Evolutionary conservation across 306 rosid genomes (phyloP).

Genomic region (Urtica urens): DNA sequence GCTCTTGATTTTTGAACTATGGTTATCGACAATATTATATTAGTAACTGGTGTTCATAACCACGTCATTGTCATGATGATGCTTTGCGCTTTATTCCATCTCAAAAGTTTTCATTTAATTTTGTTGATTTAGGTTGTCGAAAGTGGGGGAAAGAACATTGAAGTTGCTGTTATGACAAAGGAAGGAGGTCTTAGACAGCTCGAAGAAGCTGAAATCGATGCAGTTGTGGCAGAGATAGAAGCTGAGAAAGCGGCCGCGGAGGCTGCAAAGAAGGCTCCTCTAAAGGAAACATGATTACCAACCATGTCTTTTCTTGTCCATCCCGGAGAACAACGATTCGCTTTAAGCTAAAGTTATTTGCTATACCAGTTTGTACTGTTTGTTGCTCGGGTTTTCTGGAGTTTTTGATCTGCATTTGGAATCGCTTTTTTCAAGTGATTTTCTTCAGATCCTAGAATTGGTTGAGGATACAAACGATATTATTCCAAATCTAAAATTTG

Average conservation of each 20-base stretch:
- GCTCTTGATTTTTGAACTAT: too few species aligned
- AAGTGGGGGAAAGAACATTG: conserved; percentile 98
- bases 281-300: conserved; percentile 54
- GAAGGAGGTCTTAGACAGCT: conserved; percentile 74
- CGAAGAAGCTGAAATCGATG: conserved; percentile 96
- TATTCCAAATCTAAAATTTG: not conserved
- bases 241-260: conserved; percentile 95
- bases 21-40: too few species aligned
- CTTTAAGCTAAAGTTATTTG: not conserved
- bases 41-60: too few species aligned
- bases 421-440: conserved; percentile 5
- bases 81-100: too few species aligned
- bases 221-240: conserved; percentile 83
- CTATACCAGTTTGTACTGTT: not conserved
- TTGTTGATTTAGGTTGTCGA: conserved; percentile 88
- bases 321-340: too few species aligned
- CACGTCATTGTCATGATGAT: too few species aligned
- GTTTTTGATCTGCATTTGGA: conserved; percentile 7
- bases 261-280: conserved; percentile 93
- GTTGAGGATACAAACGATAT: too few species aligned
- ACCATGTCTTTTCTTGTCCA: not conserved
- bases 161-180: conserved; percentile 92
- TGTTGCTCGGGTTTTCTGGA: not conserved
- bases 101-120: conserved; percentile 5
- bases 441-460: conserved; percentile 1